Evolutionary conservation across 2,329 filamentous ascomycete genomes (phyloP).

Genomic region (Lachnellula hyalina): DNA sequence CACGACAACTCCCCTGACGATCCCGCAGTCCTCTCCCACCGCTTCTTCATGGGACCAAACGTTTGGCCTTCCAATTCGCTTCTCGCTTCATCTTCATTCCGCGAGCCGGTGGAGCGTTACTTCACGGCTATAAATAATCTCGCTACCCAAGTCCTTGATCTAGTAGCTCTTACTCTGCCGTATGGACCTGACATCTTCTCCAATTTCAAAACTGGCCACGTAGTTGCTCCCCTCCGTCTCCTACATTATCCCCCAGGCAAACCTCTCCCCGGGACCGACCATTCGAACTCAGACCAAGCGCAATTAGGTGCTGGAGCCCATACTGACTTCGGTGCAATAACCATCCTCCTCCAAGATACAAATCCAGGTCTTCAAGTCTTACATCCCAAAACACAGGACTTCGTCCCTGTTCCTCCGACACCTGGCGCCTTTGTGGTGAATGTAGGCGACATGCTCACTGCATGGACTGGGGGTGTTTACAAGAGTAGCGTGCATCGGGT

Average conservation of each 20-base stretch:
- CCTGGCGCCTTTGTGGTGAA: background rate
- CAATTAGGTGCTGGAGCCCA: constrained; percentile 24
- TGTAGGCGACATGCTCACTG: background rate
- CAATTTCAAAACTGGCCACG: constrained; percentile 37
- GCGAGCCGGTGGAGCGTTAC: constrained; percentile 38
- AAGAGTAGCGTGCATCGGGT: background rate
- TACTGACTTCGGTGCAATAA: background rate
- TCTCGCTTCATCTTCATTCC: constrained; percentile 34
- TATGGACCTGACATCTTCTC: constrained; percentile 40
- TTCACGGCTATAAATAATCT: constrained; percentile 35
- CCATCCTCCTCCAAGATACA: background rate
- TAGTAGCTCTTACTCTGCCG: constrained; percentile 39
- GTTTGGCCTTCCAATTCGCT: constrained; percentile 35
- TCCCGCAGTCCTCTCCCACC: constrained; percentile 29
- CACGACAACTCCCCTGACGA: constrained; percentile 38
- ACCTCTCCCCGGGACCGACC: constrained; percentile 22
- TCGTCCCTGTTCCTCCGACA: background rate
- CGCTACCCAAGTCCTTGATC: constrained; percentile 35
- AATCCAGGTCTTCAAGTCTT: background rate
- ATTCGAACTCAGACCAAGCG: constrained; percentile 18
- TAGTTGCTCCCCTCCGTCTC: constrained; percentile 39
- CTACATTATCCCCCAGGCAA: constrained; percentile 42
- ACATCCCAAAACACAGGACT: background rate
- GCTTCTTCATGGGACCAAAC: constrained; percentile 39
- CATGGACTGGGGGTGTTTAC: background rate